A percentile compares a stretch with the other conserved stretches of the same genome.
Evolutionary conservation across 257 asterid genomes (phyloP).

Genomic region (Scutellaria baicalensis): DNA sequence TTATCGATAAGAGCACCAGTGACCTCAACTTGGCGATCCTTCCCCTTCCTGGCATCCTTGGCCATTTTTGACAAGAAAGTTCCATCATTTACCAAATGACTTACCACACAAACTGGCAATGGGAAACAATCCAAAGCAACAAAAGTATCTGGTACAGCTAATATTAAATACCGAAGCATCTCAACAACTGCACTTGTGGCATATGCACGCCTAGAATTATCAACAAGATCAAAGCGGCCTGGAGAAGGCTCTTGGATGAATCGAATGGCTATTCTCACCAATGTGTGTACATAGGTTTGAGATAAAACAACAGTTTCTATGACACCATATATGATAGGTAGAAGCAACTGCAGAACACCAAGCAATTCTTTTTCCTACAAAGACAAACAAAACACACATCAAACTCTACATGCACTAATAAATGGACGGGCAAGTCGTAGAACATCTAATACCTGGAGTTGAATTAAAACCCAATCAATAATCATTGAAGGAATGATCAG

Average conservation of each 20-base stretch:
- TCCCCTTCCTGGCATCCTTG: slow-evolving; percentile 63
- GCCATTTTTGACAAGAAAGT: slow-evolving; percentile 57
- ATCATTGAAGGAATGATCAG: slow-evolving; percentile 78
- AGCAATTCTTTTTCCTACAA: slow-evolving; percentile 83
- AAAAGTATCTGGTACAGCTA: slow-evolving; percentile 94
- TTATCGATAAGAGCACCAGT: slow-evolving; percentile 29
- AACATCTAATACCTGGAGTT: slow-evolving; percentile 71
- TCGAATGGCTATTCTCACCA: slow-evolving; percentile 66
- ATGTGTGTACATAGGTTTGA: slow-evolving; percentile 78
- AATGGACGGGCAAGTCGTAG: not conserved
- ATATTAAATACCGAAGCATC: slow-evolving; percentile 90
- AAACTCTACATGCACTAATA: not conserved
- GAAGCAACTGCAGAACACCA: slow-evolving; percentile 78
- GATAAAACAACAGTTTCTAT: slow-evolving; percentile 84
- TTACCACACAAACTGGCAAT: slow-evolving; percentile 58
- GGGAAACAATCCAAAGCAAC: slow-evolving; percentile 95
- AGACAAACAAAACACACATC: not conserved
- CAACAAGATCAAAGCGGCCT: slow-evolving; percentile 95
- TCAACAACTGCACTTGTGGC: slow-evolving; percentile 90
- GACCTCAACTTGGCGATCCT: slow-evolving; percentile 44
- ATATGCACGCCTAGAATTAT: slow-evolving; percentile 90
- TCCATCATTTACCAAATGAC: slow-evolving; percentile 64
- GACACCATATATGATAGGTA: slow-evolving; percentile 90
- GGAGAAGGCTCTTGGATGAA: slow-evolving; percentile 93
- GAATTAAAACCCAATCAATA: slow-evolving; percentile 95